A percentile compares a stretch with the other conserved stretches of the same genome.
Conservation (phyloP, 1,284 basidiomycete genomes). For the Coniophora puteana region DNA sequence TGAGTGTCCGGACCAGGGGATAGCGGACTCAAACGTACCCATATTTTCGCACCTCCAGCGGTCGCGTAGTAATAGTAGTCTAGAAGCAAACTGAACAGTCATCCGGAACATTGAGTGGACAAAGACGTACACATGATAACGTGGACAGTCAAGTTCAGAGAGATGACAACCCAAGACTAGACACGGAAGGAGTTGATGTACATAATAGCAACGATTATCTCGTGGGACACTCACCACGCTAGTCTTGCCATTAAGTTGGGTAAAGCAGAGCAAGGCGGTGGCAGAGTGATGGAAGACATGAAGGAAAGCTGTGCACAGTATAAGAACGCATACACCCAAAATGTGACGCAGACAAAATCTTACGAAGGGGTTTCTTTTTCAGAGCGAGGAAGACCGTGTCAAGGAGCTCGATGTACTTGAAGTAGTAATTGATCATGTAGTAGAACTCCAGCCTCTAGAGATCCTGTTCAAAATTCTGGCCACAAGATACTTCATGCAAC, state of each 20-base stretch:
- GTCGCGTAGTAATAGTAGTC: slow-evolving; percentile 99
- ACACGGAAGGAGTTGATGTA: slow-evolving; percentile 8
- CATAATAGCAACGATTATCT: slow-evolving; percentile 4
- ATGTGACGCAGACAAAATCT: slow-evolving; percentile 22
- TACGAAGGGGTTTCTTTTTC: slow-evolving; percentile 96
- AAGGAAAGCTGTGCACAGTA: slow-evolving; percentile 69
- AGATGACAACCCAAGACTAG: slow-evolving; percentile 96
- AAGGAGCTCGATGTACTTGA: slow-evolving; percentile 91
- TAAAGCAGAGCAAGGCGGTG: slow-evolving; percentile 94
- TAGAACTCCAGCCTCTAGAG: slow-evolving; percentile 80
- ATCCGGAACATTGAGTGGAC: slow-evolving; percentile 1
- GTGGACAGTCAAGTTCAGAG: slow-evolving; percentile 91
- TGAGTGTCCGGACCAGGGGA: slow-evolving; percentile 6
- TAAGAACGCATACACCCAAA: background rate
- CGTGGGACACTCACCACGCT: slow-evolving; percentile 62
- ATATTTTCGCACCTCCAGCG: slow-evolving; percentile 91
- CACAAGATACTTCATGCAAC: slow-evolving; percentile 29
- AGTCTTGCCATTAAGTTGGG: slow-evolving; percentile 90
- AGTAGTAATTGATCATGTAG: slow-evolving; percentile 98
- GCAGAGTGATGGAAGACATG: slow-evolving; percentile 99
- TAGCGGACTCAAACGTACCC: slow-evolving; percentile 54
- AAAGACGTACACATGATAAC: slow-evolving; percentile 90
- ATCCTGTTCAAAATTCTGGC: slow-evolving; percentile 8
- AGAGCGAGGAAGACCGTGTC: slow-evolving; percentile 97
- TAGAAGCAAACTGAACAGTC: slow-evolving; percentile 6